Base-by-base conservation (phyloP, 108 stramenopile genomes). In the Aurantiochytrium sp. region DNA sequence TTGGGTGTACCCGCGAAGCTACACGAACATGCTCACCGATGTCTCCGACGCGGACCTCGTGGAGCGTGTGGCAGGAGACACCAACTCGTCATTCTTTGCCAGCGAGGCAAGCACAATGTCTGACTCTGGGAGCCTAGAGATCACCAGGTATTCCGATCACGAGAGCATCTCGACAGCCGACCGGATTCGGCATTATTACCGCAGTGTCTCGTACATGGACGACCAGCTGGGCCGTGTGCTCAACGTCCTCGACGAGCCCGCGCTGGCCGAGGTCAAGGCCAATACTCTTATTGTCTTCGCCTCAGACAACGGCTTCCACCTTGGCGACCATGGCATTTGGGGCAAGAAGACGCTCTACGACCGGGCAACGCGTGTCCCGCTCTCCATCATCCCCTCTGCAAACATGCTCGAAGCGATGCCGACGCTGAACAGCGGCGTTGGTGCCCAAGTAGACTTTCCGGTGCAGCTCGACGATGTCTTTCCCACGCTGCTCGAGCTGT, bases 271-370 rank as follows among this genome's bases (percentile, higher is more conserved):
- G 10, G 39, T 81, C n/a, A 24, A 41, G 45, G 73, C 39, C 21
- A 81, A 81, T 48, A 81, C 73, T 24, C 39, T 81, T 24, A 48
- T 81, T 17, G 73, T 81, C 12, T 81, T 81, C 19, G 3, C 3
- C 10, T 81, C 73, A 48, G 73, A 81, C 73, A 81, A 81, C 32
- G 73, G 73, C 6, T 81, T 81, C 32, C 73, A 81, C 32, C 45
- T 81, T 6, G 73, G 73, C 6, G 73, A 81, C 24, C 73, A 81
- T 48, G 45, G 45, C 27, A 48, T 81, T 41, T 81, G 73, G 73
- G 73, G 42, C 21, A 81, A 81, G 73, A 81, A 81, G 24, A 81
- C 42, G 21, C 39, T 48, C 42, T 81, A 48, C 24, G 73, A 81
- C 45, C n/a, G 45, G 17, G 39, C 73, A 10, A 41, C 45, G 45